A percentile compares a stretch with the other conserved stretches of the same genome.
Conservation (phyloP, 1,284 basidiomycete species). For the Lignosus rhinocerotis region DNA sequence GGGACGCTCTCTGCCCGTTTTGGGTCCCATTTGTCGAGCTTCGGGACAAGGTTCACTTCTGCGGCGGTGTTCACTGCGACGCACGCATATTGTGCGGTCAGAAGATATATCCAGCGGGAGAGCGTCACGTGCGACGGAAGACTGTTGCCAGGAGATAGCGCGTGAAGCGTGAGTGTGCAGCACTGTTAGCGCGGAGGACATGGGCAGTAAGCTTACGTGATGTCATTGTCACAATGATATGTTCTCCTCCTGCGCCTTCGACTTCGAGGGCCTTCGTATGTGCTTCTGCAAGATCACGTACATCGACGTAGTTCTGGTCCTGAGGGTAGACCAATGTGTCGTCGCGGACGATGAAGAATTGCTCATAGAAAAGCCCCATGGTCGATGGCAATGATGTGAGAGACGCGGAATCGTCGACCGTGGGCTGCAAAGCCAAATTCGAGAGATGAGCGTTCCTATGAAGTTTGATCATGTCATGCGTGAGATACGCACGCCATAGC, state of each 20-base stretch:
- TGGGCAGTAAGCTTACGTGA: no score
- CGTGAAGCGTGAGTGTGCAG: no score
- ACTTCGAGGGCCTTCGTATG: slow-evolving; percentile 51
- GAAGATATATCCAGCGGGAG: no score
- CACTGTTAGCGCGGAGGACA: no score
- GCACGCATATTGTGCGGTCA: no score
- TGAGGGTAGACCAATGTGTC: slow-evolving; percentile 25
- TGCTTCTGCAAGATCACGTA: slow-evolving; percentile 55
- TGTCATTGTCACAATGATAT: no score
- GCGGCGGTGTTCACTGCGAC: slow-evolving; percentile 1
- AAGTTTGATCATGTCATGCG: no score
- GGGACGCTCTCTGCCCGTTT: neutral
- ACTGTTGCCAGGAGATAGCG: slow-evolving; percentile 5
- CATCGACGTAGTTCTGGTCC: slow-evolving; percentile 48
- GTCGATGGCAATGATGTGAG: slow-evolving; percentile 8
- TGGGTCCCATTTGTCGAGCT: slow-evolving; percentile 4
- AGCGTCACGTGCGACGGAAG: neutral
- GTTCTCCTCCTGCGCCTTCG: slow-evolving; percentile 49
- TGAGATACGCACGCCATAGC: slow-evolving; percentile 14
- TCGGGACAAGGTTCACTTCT: slow-evolving; percentile 4
- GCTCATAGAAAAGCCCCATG: slow-evolving; percentile 1
- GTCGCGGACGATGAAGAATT: slow-evolving; percentile 28
- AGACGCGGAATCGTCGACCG: slow-evolving; percentile 20
- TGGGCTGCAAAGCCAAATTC: no score
- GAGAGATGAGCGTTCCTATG: no score